phyloP scores from a whole-genome alignment of 306 rosid species.

The Trifolium pratense region DNA sequence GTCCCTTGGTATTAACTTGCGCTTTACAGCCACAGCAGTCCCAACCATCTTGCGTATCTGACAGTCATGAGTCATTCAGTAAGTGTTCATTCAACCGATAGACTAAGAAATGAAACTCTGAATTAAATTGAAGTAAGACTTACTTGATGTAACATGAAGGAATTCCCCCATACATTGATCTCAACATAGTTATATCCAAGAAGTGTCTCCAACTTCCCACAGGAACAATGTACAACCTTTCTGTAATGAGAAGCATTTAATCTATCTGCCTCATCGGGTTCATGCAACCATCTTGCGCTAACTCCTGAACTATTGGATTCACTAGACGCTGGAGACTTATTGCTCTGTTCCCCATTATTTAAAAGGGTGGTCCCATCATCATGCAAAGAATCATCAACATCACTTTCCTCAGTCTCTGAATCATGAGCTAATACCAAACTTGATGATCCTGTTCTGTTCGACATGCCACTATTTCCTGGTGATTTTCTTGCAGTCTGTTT shows the following conservation, averaged over 20 bases:
- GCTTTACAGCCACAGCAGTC: slow-evolving; percentile 85
- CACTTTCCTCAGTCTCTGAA: slow-evolving; percentile 56
- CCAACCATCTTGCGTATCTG: slow-evolving; percentile 95
- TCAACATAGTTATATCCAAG: slow-evolving; percentile 60
- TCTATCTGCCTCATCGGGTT: slow-evolving; percentile 83
- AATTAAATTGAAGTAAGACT: slow-evolving; percentile 39
- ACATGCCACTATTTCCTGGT: slow-evolving; percentile 38
- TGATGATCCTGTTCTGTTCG: slow-evolving; percentile 37
- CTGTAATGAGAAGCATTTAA: slow-evolving; percentile 82
- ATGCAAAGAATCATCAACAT: slow-evolving; percentile 47
- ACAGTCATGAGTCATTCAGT: slow-evolving; percentile 36
- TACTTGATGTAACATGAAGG: slow-evolving; percentile 97
- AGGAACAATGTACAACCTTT: slow-evolving; percentile 65
- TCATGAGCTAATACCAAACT: slow-evolving; percentile 43
- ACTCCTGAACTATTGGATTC: slow-evolving; percentile 40
- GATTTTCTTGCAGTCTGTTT: slow-evolving; percentile 44
- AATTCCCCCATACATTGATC: slow-evolving; percentile 87
- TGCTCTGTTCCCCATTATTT: slow-evolving; percentile 27
- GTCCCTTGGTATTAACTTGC: slow-evolving; percentile 79
- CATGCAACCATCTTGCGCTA: slow-evolving; percentile 79
- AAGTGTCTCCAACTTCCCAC: slow-evolving; percentile 76
- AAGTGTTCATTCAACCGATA: slow-evolving; percentile 21
- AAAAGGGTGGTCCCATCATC: neutral
- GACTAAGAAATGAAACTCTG: neutral
- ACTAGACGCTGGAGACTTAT: slow-evolving; percentile 37